phyloP scores from a whole-genome alignment of 2,329 filamentous ascomycete genomes.

The Ophiostoma pallidulum region DNA sequence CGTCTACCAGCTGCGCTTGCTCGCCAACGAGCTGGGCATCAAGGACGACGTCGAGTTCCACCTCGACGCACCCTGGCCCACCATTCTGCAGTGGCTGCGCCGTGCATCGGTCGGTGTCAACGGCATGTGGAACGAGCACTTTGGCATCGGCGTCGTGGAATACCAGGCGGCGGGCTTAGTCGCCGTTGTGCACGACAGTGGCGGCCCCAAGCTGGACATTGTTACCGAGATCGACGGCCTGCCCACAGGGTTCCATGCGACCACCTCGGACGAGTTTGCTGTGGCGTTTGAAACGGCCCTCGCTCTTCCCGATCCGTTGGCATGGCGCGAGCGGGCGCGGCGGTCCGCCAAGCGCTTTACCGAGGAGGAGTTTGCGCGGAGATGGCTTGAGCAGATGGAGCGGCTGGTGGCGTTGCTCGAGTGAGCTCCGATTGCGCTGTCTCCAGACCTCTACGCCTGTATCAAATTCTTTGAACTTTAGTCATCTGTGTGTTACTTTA shows the following conservation, averaged over 20 bases:
- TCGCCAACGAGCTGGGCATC: constrained; percentile 78
- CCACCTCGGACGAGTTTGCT: constrained; percentile 69
- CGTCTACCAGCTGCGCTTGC: constrained; percentile 79
- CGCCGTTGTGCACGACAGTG: constrained; percentile 84
- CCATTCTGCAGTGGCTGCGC: constrained; percentile 71
- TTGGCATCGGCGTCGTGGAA: constrained; percentile 95
- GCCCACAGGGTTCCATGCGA: constrained; percentile 83
- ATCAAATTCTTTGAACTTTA: neutral
- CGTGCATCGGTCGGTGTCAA: constrained; percentile 81
- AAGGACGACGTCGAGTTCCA: constrained; percentile 80
- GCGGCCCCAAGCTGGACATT: constrained; percentile 89
- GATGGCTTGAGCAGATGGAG: constrained; percentile 69
- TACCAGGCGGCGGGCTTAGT: constrained; percentile 94
- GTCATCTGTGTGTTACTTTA: neutral
- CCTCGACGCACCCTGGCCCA: constrained; percentile 80
- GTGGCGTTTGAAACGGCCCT: constrained; percentile 70
- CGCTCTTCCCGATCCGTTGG: constrained; percentile 59
- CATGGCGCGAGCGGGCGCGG: constrained; percentile 66
- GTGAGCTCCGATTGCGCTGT: neutral
- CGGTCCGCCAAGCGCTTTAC: constrained; percentile 76
- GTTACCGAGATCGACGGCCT: constrained; percentile 70
- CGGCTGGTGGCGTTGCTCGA: constrained; percentile 45
- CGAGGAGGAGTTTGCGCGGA: constrained; percentile 71
- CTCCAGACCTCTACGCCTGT: neutral
- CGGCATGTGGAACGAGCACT: constrained; percentile 99